Percentiles rank a stretch among this genome's conserved stretches.
These are phyloP conservation scores for Phytopythium mirpurense DNA, from an alignment of 352 stramenopile species.

Conservation along the genomic window DNA sequence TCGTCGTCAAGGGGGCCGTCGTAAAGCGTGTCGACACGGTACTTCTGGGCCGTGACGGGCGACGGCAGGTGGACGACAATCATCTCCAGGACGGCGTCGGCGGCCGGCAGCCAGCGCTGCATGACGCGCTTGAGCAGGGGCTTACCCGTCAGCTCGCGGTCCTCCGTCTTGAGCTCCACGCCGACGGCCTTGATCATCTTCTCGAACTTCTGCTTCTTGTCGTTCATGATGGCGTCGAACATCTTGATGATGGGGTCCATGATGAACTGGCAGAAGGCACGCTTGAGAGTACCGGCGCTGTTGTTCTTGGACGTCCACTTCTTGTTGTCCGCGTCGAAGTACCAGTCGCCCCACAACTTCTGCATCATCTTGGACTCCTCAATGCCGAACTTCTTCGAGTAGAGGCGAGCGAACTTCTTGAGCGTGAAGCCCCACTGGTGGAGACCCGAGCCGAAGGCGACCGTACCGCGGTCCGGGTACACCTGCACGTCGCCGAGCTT, in stretches of 20 bases:
- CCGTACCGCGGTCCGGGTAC: slow-evolving; percentile 97
- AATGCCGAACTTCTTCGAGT: slow-evolving; percentile 98
- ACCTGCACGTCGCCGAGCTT: slow-evolving; percentile 96
- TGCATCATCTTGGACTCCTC: slow-evolving; percentile 99
- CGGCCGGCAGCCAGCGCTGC: slow-evolving; percentile 99
- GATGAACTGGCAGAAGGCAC: slow-evolving; percentile 99
- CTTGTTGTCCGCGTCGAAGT: slow-evolving; percentile 94
- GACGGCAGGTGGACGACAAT: slow-evolving; percentile 99
- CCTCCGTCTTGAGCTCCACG: slow-evolving; percentile 97
- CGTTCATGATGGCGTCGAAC: slow-evolving; percentile 99
- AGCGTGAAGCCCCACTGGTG: slow-evolving; percentile 99
- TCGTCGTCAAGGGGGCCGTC: slow-evolving; percentile 98
- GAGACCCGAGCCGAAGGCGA: slow-evolving; percentile 98
- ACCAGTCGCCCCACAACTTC: slow-evolving; percentile 99
- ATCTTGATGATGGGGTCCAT: slow-evolving; percentile 99
- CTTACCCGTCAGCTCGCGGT: slow-evolving; percentile 96
- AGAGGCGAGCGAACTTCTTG: slow-evolving; percentile 98
- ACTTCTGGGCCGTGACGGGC: slow-evolving; percentile 94
- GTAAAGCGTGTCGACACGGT: slow-evolving; percentile 99
- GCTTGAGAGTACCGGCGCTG: slow-evolving; percentile 90
- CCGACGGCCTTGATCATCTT: slow-evolving; percentile 97
- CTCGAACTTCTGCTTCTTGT: slow-evolving; percentile 98
- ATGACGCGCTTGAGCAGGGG: slow-evolving; percentile 97
- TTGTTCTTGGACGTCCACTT: slow-evolving; percentile 97
- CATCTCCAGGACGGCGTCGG: slow-evolving; percentile 99